A percentile compares a stretch with the other conserved stretches of the same genome.
These are phyloP conservation scores for Jasminum sambac DNA, from an alignment of 257 asterid genomes.

Conservation along the genomic window DNA sequence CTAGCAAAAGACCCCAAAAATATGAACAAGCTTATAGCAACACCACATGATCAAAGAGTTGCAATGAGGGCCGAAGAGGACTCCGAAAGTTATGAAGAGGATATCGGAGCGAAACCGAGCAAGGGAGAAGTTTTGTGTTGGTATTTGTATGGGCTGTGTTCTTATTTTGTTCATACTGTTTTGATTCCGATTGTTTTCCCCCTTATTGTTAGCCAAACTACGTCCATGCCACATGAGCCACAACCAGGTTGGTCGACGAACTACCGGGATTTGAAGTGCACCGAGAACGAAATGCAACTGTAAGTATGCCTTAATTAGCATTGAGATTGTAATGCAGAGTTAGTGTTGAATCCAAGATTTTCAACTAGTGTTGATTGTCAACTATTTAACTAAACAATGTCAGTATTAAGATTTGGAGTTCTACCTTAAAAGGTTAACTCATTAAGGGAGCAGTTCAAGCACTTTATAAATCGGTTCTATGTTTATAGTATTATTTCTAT, in stretches of 20 bases:
- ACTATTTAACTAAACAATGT: too few relatives aligned
- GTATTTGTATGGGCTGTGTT: conserved; percentile 77
- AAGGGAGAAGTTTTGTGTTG: conserved; percentile 63
- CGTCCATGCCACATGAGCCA: conserved; percentile 51
- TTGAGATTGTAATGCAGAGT: too few relatives aligned
- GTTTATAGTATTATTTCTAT: not conserved
- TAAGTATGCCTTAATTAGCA: conserved; percentile 32
- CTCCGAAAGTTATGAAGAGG: conserved; percentile 40
- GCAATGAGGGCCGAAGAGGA: conserved; percentile 41
- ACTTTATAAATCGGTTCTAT: not conserved
- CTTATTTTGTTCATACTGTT: conserved; percentile 72
- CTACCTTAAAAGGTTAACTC: too few relatives aligned
- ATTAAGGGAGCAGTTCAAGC: too few relatives aligned
- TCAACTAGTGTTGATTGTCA: too few relatives aligned
- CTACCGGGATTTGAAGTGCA: conserved; percentile 52
- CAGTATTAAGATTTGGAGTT: too few relatives aligned
- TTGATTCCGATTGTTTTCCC: conserved; percentile 78
- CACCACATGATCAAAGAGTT: conserved; percentile 44
- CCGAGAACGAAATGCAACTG: conserved; percentile 56
- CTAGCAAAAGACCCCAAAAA: conserved; percentile 24
- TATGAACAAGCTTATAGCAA: conserved; percentile 29
- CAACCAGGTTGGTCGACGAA: conserved; percentile 64
- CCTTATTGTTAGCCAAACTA: conserved; percentile 75
- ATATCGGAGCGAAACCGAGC: conserved; percentile 54
- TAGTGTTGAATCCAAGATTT: too few relatives aligned